Evolutionary conservation across 148 eudicot species (phyloP).

Genomic region (Rhododendron ferrugineum): DNA sequence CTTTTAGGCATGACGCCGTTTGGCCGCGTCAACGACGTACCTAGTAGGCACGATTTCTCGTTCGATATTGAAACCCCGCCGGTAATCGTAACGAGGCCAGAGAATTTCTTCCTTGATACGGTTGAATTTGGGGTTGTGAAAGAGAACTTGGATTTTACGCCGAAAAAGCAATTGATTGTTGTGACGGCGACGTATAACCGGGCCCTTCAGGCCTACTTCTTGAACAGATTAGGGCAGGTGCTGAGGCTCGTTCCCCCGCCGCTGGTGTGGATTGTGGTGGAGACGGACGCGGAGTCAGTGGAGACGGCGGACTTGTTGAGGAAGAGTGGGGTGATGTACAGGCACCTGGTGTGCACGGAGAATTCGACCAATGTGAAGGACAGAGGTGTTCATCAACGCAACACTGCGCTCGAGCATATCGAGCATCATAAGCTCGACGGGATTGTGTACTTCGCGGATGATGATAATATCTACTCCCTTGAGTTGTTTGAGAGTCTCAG

Average conservation of each 20-base stretch:
- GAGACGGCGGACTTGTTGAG: slow-evolving; percentile 75
- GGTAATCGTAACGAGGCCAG: not conserved
- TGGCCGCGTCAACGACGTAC: slow-evolving; percentile 38
- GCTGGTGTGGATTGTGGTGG: slow-evolving; percentile 88
- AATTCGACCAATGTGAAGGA: slow-evolving; percentile 67
- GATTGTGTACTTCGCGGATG: slow-evolving; percentile 94
- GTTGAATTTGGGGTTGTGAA: slow-evolving; percentile 21
- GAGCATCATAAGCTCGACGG: slow-evolving; percentile 87
- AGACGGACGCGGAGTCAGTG: slow-evolving; percentile 53
- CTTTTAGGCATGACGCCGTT: slow-evolving; percentile 67
- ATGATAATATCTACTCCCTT: slow-evolving; percentile 81
- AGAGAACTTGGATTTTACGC: slow-evolving; percentile 37
- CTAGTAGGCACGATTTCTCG: slow-evolving; percentile 29
- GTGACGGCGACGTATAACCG: slow-evolving; percentile 86
- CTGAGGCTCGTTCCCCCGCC: slow-evolving; percentile 72
- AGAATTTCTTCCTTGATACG: slow-evolving; percentile 10
- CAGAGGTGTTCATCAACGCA: slow-evolving; percentile 92
- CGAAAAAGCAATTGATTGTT: slow-evolving; percentile 57
- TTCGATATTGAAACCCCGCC: slow-evolving; percentile 30
- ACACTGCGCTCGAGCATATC: slow-evolving; percentile 76
- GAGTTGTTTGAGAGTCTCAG: slow-evolving; percentile 74
- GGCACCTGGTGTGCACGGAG: slow-evolving; percentile 76
- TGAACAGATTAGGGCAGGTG: slow-evolving; percentile 74
- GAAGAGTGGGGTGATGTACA: slow-evolving; percentile 71
- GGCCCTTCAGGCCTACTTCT: slow-evolving; percentile 60